Evolutionary conservation across 2,329 filamentous ascomycete genomes (phyloP).

Genomic region (Pezicula carpinea): DNA sequence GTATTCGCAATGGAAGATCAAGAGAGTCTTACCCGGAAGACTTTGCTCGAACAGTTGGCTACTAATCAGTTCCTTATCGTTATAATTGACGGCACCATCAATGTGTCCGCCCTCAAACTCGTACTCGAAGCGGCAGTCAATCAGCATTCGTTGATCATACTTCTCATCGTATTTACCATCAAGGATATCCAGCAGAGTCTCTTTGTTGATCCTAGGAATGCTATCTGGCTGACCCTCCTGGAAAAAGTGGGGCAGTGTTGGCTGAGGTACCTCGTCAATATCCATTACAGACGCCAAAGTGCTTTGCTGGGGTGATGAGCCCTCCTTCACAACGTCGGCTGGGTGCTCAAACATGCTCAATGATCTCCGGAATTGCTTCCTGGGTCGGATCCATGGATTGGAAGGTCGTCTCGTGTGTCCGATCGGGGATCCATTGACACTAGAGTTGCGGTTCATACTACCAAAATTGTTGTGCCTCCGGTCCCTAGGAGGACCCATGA

Average conservation of each 20-base stretch:
- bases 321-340: slow-evolving; percentile 78
- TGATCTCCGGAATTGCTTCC: slow-evolving; percentile 86
- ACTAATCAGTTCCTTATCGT: slow-evolving; percentile 87
- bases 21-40: slow-evolving; percentile 66
- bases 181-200: slow-evolving; percentile 80
- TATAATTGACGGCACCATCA: slow-evolving; percentile 88
- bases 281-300: slow-evolving; percentile 75
- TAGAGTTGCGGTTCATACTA: slow-evolving; percentile 48
- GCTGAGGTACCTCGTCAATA: slow-evolving; percentile 69
- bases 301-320: slow-evolving; percentile 52
- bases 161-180: slow-evolving; percentile 74
- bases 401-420: slow-evolving; percentile 68
- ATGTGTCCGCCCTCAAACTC: slow-evolving; percentile 98
- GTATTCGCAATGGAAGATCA: slow-evolving; percentile 98
- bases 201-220: slow-evolving; percentile 79
- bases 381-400: slow-evolving; percentile 68
- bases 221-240: slow-evolving; percentile 76
- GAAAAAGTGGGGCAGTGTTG: slow-evolving; percentile 78
- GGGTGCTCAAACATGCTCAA: slow-evolving; percentile 97
- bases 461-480: slow-evolving; percentile 63
- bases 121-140: slow-evolving; percentile 98
- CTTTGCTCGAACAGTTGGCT: slow-evolving; percentile 67
- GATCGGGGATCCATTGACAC: slow-evolving; percentile 72
- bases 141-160: slow-evolving; percentile 78
- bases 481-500: slow-evolving; percentile 52